phyloP scores from a whole-genome alignment of 805 yeast species.

The Priceomyces fermenticarens region DNA sequence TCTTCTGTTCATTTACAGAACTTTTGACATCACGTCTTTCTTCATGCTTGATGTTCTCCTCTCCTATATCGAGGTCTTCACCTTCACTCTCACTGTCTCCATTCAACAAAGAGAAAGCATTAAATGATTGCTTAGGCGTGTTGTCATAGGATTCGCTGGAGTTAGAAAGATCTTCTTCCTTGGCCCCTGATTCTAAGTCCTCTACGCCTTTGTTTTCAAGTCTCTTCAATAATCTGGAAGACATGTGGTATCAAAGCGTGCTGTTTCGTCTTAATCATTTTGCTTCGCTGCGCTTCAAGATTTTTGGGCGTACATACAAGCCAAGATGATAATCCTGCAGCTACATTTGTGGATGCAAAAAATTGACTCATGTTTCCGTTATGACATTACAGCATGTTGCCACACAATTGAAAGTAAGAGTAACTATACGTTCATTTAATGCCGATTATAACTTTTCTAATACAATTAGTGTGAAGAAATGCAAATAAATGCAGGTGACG shows the following conservation, averaged over 20 bases:
- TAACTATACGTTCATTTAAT: no score
- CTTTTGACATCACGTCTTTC: neutral
- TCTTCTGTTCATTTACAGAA: neutral
- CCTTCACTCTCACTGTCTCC: conserved; percentile 27
- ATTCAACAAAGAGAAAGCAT: conserved; percentile 46
- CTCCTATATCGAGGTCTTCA: conserved; percentile 14
- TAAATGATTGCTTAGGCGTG: conserved; percentile 20
- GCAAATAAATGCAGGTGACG: no score
- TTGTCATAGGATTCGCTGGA: conserved; percentile 12
- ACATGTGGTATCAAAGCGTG: conserved; percentile 31
- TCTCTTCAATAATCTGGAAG: conserved; percentile 48
- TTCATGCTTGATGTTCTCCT: conserved; percentile 3
- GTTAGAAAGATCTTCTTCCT: conserved; percentile 9
- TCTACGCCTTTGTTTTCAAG: conserved; percentile 32
- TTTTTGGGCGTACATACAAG: no score
- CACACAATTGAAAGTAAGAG: no score
- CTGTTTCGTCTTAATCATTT: no score
- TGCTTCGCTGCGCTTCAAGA: no score
- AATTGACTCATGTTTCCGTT: neutral
- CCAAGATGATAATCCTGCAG: neutral
- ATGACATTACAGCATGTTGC: no score
- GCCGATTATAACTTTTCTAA: no score
- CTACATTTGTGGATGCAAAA: conserved; percentile 3
- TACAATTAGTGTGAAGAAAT: no score
- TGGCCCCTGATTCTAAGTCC: conserved; percentile 10